phyloP scores from a whole-genome alignment of 306 rosid genomes.

The Cucumis cinereus region DNA sequence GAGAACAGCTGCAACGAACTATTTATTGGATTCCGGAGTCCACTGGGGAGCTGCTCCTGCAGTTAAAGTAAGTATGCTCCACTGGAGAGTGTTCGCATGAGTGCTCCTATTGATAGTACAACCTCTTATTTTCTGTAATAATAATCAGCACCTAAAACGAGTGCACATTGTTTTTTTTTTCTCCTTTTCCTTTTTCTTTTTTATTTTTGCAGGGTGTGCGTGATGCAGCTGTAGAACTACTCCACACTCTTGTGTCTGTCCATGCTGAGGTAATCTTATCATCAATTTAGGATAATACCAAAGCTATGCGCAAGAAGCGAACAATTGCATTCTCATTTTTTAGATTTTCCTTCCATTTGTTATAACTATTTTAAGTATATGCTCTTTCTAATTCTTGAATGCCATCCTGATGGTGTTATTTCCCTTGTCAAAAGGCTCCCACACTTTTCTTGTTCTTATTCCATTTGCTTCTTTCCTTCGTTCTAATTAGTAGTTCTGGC shows the following conservation, averaged over 20 bases:
- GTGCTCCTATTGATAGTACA: background rate
- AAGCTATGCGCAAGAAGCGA: background rate
- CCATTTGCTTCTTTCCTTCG: background rate
- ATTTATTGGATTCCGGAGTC: slow-evolving; percentile 80
- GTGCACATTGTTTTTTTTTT: background rate
- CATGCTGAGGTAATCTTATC: slow-evolving; percentile 83
- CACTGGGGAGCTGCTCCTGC: slow-evolving; percentile 98
- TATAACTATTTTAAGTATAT: background rate
- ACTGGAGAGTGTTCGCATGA: too few relatives aligned
- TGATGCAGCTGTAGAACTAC: slow-evolving; percentile 89
- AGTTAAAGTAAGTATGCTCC: slow-evolving; percentile 52
- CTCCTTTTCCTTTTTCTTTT: background rate
- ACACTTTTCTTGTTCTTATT: slow-evolving; percentile 2
- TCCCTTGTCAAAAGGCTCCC: background rate
- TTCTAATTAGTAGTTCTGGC: background rate
- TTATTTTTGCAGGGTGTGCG: slow-evolving; percentile 71
- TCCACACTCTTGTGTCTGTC: slow-evolving; percentile 88
- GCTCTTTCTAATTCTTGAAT: background rate
- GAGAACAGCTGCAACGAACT: slow-evolving; percentile 79
- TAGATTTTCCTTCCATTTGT: background rate
- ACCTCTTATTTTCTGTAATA: background rate
- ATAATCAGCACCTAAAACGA: background rate
- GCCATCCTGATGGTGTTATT: background rate
- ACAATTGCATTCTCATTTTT: background rate
- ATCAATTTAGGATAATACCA: background rate